Conservation (phyloP, 2,329 filamentous ascomycete species). For the Penicillium sp. region DNA sequence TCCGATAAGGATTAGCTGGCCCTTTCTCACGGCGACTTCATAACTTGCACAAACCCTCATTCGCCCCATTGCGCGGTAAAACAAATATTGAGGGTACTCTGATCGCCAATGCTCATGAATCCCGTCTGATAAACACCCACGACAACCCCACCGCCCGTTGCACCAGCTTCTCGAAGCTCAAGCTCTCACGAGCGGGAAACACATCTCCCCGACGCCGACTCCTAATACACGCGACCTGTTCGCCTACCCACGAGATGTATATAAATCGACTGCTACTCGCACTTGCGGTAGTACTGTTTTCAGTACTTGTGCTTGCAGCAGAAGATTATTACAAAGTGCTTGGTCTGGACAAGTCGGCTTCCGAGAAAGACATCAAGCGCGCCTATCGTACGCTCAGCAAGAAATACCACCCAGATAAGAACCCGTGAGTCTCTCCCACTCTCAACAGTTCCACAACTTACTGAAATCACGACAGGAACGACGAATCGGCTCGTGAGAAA, state of each 20-base stretch:
- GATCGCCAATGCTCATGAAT: conserved; percentile 8
- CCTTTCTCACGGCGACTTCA: conserved; percentile 8
- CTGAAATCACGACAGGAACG: conserved; percentile 54
- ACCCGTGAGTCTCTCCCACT: conserved; percentile 64
- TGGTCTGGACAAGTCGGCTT: conserved; percentile 73
- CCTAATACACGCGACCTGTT: conserved; percentile 11
- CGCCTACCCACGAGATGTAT: conserved; percentile 31
- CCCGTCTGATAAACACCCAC: not conserved
- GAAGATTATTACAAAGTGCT: conserved; percentile 66
- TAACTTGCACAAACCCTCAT: not conserved
- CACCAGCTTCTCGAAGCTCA: not conserved
- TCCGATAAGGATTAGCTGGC: conserved; percentile 21
- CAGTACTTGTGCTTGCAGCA: conserved; percentile 38
- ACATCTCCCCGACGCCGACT: not conserved
- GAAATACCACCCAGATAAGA: conserved; percentile 97
- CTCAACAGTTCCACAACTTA: not conserved
- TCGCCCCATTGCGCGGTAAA: not conserved
- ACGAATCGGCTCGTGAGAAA: conserved; percentile 77
- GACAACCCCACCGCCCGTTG: not conserved
- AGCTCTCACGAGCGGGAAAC: conserved; percentile 3
- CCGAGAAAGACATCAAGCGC: conserved; percentile 85
- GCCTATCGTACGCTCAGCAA: conserved; percentile 91
- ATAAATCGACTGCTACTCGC: conserved; percentile 31
- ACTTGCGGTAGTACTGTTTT: conserved; percentile 37
- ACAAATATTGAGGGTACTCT: not conserved